Base-by-base conservation (phyloP, 2,329 filamentous ascomycete genomes). In the Onygenales sp. region DNA sequence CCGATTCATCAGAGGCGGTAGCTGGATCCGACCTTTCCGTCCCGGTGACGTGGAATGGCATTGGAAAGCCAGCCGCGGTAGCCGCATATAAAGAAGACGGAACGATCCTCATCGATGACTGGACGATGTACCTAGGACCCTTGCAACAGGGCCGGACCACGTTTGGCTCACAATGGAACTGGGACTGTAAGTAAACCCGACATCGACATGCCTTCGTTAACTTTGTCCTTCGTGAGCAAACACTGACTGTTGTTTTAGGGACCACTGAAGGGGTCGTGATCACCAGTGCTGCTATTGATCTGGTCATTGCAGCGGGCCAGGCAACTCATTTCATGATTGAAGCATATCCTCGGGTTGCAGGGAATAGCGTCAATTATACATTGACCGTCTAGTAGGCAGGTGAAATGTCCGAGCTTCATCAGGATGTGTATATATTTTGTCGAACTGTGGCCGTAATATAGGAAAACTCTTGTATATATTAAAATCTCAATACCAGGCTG, bases 51-150 rank as follows among this genome's bases (percentile, higher is more conserved):
- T 82, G 76, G 72, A 71, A 73, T 5, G 80, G 80, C 0, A 57
- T 80, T 7, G 66, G 69, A n/a, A 68, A 71, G 5, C 66, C 76
- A 0, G 79, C 80, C 0, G 70, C 80, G 0, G 72, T 82, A 2
- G 77, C 77, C 58, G 78, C 78, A 8, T 45, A 76, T 5, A 73
- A 72, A 17, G 63, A 60, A 1, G 76, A 79, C 55, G 78, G 78
- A 1, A 69, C 64, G 6, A 78, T 72, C 51, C 61, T 83, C 6
- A 71, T 78, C 3, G 80, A 84, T 57, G 73, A 77, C 49, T 84
- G 77, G 77, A 83, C 80, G 0, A 64, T 72, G 59, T 79, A 72
- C 33, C 64, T 82, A 1, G 75, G 76, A 0, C 69, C 75, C 2
- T 61, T 83, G 27, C 78, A 82, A 60, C 71, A 79, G 57, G 75